phyloP scores from a whole-genome alignment of 768 basidiomycete species.

The Suillus americanus region DNA sequence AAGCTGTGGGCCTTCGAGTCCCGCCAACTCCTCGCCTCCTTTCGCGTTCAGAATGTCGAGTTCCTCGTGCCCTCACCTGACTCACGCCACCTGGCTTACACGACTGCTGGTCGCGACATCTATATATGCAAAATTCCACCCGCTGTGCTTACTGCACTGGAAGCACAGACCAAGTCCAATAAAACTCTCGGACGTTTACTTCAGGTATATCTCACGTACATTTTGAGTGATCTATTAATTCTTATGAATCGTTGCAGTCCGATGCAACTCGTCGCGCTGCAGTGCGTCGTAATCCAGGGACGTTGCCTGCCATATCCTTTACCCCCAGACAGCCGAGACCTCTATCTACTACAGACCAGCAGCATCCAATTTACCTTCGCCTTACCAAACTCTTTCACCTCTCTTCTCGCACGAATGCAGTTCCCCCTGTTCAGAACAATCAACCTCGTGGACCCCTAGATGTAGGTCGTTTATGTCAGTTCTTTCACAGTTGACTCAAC shows the following conservation, averaged over 20 bases:
- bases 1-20: not conserved
- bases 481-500: not conserved
- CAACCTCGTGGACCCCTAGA: not conserved
- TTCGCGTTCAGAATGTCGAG: not conserved
- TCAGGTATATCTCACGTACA: not conserved
- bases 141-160: not conserved
- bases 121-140: not conserved
- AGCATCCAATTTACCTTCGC: not conserved
- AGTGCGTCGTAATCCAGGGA: not conserved
- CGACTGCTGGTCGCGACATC: not conserved
- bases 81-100: not conserved
- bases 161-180: not conserved
- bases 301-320: not conserved
- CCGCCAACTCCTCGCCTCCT: not conserved
- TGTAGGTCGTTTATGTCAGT: not conserved
- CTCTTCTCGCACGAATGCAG: not conserved
- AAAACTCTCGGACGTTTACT: not conserved
- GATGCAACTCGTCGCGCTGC: not conserved
- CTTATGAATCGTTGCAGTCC: not conserved
- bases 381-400: not conserved
- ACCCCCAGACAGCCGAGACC: not conserved
- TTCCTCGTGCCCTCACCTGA: not conserved
- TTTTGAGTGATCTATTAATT: not conserved
- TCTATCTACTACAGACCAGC: not conserved
- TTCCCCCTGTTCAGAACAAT: not conserved